These are phyloP conservation scores for Ophiostoma sp. DNA, from an alignment of 2,329 filamentous ascomycete species.

Conservation along the genomic window DNA sequence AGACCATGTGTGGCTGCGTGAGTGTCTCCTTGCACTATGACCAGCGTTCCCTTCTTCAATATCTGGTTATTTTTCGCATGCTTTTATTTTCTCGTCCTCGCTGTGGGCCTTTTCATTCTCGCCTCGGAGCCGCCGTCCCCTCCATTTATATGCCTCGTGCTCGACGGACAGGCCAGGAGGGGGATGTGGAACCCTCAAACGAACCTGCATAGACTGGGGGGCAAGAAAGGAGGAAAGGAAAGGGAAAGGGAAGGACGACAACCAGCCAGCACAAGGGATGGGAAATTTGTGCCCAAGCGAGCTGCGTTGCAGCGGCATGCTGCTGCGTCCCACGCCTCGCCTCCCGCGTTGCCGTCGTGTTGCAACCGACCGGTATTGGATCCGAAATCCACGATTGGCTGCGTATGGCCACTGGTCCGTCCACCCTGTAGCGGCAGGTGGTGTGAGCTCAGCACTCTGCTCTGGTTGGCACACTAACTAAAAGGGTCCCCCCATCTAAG, in stretches of 20 bases:
- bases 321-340: neutral
- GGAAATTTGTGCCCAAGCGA: neutral
- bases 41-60: neutral
- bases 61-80: neutral
- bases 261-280: constrained; percentile 1
- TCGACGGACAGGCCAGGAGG: neutral
- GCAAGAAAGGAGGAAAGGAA: neutral
- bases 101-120: neutral
- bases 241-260: neutral
- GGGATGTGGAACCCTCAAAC: neutral
- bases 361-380: constrained; percentile 10
- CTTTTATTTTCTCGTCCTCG: neutral
- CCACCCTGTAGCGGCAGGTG: neutral
- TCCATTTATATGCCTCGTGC: constrained; percentile 6
- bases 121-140: neutral
- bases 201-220: neutral
- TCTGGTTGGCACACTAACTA: constrained; percentile 4
- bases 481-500: neutral
- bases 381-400: constrained; percentile 18
- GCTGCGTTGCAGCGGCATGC: neutral
- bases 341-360: neutral
- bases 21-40: neutral
- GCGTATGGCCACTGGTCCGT: neutral
- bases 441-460: constrained; percentile 16
- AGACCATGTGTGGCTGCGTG: neutral